phyloP scores from a whole-genome alignment of 495 filamentous ascomycete species.

The Xylaria scruposa region DNA sequence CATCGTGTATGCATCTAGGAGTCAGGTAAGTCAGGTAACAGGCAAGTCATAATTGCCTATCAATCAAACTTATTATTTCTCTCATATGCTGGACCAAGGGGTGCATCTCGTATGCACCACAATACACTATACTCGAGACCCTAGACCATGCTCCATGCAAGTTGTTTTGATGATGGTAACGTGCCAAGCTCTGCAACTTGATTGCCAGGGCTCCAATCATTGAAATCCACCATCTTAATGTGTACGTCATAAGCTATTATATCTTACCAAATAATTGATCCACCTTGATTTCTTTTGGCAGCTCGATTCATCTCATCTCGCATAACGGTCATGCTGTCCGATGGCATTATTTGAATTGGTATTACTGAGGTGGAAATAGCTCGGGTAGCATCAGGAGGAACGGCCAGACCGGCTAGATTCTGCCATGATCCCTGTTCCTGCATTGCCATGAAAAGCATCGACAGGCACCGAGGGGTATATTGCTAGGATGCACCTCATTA shows the following conservation, averaged over 20 bases:
- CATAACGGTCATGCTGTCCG: neutral
- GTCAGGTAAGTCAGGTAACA: conserved; percentile 1
- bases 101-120: neutral
- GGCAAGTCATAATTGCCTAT: conserved; percentile 1
- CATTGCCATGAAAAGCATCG: conserved; percentile 11
- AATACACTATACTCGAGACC: neutral
- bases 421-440: conserved; percentile 16
- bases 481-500: neutral
- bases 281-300: neutral
- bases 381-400: neutral
- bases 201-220: conserved; percentile 3
- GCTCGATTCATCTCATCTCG: neutral
- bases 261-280: neutral
- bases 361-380: neutral
- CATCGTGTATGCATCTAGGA: conserved; percentile 39
- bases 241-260: conserved; percentile 19
- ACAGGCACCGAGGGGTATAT: neutral
- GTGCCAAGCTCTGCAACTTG: neutral
- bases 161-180: neutral
- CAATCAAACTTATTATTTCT: neutral
- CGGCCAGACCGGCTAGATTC: neutral
- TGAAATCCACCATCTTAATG: neutral
- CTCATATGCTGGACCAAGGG: neutral
- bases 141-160: conserved; percentile 7
- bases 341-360: neutral